A percentile compares a stretch with the other conserved stretches of the same genome.
Evolutionary conservation across 169 alveolate genomes (phyloP).

Genomic region (Plasmodium inui): DNA sequence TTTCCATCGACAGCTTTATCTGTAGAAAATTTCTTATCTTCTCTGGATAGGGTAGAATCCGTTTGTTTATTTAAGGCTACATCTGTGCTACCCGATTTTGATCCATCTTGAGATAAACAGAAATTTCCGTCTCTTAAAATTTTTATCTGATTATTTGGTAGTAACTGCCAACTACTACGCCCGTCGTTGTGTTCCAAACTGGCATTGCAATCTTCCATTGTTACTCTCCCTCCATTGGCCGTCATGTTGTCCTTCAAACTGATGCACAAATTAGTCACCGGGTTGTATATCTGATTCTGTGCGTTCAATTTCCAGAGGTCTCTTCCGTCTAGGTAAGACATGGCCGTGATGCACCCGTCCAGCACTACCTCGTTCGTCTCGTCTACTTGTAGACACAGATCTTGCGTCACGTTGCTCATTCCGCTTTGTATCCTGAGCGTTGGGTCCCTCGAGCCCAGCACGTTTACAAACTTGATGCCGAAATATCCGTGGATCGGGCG

Average conservation of each 20-base stretch:
- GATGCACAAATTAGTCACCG: constrained; percentile 81
- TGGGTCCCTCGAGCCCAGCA: constrained; percentile 86
- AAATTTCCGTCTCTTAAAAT: constrained; percentile 90
- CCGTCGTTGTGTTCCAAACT: constrained; percentile 78
- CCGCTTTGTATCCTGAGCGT: constrained; percentile 90
- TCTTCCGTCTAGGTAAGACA: constrained; percentile 79
- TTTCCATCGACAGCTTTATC: constrained; percentile 89
- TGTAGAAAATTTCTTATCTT: constrained; percentile 81
- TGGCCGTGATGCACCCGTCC: constrained; percentile 83
- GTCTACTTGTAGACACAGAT: constrained; percentile 84
- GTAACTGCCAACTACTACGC: constrained; percentile 89
- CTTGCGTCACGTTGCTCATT: constrained; percentile 85
- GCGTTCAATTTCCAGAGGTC: constrained; percentile 85
- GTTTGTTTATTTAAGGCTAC: constrained; percentile 87
- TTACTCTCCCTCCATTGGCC: constrained; percentile 85
- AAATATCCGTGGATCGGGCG: constrained; percentile 86
- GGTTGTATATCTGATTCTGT: constrained; percentile 72
- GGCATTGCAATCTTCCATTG: constrained; percentile 60
- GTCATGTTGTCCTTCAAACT: constrained; percentile 84
- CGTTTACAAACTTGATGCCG: constrained; percentile 89
- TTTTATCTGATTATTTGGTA: constrained; percentile 90
- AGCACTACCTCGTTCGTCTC: constrained; percentile 84
- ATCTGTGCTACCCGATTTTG: constrained; percentile 89
- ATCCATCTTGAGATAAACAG: constrained; percentile 90
- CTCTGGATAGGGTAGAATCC: constrained; percentile 82